phyloP scores from a whole-genome alignment of 1,284 basidiomycete genomes.

The Rhodotorula sp. region DNA sequence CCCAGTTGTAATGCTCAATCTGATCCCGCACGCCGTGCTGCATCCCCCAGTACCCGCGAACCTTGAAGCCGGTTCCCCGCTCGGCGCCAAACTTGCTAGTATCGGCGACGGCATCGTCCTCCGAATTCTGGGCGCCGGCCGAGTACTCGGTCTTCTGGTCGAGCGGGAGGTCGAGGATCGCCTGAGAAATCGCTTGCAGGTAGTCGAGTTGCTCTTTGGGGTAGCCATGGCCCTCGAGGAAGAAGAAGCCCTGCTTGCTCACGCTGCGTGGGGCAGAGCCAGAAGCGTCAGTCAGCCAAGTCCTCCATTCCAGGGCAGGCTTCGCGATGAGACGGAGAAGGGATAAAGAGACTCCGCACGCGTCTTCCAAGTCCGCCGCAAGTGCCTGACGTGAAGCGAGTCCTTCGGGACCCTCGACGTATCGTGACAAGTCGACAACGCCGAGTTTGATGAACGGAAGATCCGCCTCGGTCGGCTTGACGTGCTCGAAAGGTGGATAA shows the following conservation, averaged over 20 bases:
- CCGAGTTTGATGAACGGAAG: slow-evolving; percentile 16
- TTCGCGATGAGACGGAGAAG: not conserved
- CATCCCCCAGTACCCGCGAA: slow-evolving; percentile 15
- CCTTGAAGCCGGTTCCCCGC: slow-evolving; percentile 23
- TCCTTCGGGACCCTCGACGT: slow-evolving; percentile 13
- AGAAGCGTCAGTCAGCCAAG: not conserved
- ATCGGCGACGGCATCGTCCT: slow-evolving; percentile 14
- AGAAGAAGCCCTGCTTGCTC: slow-evolving; percentile 27
- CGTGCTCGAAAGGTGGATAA: slow-evolving; percentile 19
- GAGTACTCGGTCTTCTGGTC: slow-evolving; percentile 20
- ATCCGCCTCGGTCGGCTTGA: slow-evolving; percentile 17
- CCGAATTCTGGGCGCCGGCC: slow-evolving; percentile 8
- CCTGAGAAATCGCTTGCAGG: slow-evolving; percentile 23
- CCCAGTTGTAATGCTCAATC: slow-evolving; percentile 28
- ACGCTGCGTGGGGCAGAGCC: not conserved
- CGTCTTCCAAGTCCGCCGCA: slow-evolving; percentile 16
- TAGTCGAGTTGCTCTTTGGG: slow-evolving; percentile 22
- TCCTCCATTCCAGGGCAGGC: too few species aligned
- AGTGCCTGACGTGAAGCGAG: slow-evolving; percentile 2
- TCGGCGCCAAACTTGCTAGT: slow-evolving; percentile 15
- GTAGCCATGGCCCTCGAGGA: slow-evolving; percentile 27
- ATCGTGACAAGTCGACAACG: slow-evolving; percentile 13
- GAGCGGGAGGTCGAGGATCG: slow-evolving; percentile 23
- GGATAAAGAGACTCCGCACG: not conserved
- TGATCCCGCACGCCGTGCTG: slow-evolving; percentile 18